Conservation (phyloP, 2,329 filamentous ascomycete genomes). For the Calonectria pauciramosa region DNA sequence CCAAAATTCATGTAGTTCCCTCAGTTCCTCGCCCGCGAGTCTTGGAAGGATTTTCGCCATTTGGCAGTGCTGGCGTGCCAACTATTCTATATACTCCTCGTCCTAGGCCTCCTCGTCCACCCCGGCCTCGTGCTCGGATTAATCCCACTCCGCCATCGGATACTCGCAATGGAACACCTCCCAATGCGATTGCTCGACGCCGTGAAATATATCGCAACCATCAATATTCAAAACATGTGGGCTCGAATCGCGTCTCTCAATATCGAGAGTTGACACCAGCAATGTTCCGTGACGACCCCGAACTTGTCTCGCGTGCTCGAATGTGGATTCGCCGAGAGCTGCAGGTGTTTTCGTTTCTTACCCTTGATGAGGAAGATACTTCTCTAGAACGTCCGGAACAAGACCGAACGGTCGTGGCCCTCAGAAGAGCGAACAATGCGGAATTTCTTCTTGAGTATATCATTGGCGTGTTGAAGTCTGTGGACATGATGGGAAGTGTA, state of each 20-base stretch:
- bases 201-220: conserved; percentile 79
- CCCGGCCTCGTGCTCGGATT: neutral
- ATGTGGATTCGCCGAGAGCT: conserved; percentile 89
- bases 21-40: neutral
- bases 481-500: conserved; percentile 83
- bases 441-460: conserved; percentile 92
- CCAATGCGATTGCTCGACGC: conserved; percentile 61
- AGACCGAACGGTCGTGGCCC: conserved; percentile 32
- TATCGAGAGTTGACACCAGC: conserved; percentile 81
- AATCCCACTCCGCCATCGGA: conserved; percentile 12
- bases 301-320: conserved; percentile 81
- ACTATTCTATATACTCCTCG: neutral
- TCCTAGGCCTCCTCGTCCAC: neutral
- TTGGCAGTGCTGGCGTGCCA: neutral
- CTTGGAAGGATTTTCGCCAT: neutral
- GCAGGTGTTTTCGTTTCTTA: conserved; percentile 83
- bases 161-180: conserved; percentile 15
- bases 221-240: conserved; percentile 85
- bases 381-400: conserved; percentile 17
- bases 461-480: conserved; percentile 83
- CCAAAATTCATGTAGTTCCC: conserved; percentile 67
- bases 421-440: conserved; percentile 72
- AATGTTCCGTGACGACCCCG: conserved; percentile 73
- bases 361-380: conserved; percentile 45
- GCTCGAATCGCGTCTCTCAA: conserved; percentile 81